Percentiles rank a stretch among this genome's conserved stretches.
Evolutionary conservation across 257 asterid species (phyloP).

Genomic region (Jacaranda mimosifolia): DNA sequence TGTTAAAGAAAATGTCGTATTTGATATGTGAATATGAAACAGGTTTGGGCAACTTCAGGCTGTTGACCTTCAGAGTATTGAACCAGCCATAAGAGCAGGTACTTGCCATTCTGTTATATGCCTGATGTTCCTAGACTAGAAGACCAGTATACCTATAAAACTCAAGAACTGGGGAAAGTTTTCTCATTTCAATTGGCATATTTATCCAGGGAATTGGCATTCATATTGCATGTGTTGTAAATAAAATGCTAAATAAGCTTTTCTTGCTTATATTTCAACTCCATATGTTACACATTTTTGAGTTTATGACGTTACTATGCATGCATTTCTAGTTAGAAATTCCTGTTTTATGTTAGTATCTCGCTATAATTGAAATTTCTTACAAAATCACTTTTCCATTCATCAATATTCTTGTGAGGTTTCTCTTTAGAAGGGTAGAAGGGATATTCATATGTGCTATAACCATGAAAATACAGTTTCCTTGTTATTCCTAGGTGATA

Average conservation of each 20-base stretch:
- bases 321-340: not conserved
- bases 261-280: not conserved
- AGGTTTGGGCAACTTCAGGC: constrained; percentile 94
- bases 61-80: constrained; percentile 82
- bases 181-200: not conserved
- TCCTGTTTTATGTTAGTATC: too few relatives aligned
- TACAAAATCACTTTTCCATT: too few relatives aligned
- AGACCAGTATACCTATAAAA: not conserved
- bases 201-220: not conserved
- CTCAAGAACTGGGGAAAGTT: not conserved
- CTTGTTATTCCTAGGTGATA: not conserved
- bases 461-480: too few relatives aligned
- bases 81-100: constrained; percentile 96
- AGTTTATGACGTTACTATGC: too few relatives aligned
- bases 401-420: too few relatives aligned
- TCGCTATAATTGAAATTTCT: too few relatives aligned
- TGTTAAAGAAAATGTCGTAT: not conserved
- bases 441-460: too few relatives aligned
- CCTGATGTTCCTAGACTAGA: not conserved
- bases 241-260: not conserved
- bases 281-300: not conserved
- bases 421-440: too few relatives aligned
- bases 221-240: not conserved
- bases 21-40: constrained; percentile 4
- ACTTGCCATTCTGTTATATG: not conserved